A percentile compares a stretch with the other conserved stretches of the same genome.
Evolutionary conservation across 352 stramenopile species (phyloP).

Genomic region (Pythium aristosporum): DNA sequence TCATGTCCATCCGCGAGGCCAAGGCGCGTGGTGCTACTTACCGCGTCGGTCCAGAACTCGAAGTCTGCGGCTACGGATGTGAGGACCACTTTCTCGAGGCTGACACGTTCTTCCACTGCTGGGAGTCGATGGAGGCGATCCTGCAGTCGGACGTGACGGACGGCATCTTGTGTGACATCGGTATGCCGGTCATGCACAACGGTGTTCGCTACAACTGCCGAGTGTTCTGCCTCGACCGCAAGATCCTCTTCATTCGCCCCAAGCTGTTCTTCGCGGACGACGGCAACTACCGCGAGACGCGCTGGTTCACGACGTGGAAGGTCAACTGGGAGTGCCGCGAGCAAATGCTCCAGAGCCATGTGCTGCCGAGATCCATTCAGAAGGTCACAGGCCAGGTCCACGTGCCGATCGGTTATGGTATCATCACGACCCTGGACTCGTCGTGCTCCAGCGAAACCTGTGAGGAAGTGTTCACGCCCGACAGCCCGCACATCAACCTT

Average conservation of each 20-base stretch:
- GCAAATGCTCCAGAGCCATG: constrained; percentile 63
- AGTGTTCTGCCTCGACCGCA: constrained; percentile 92
- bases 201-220: constrained; percentile 98
- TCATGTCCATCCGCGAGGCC: constrained; percentile 87
- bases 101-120: constrained; percentile 98
- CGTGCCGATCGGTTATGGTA: constrained; percentile 83
- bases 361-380: constrained; percentile 84
- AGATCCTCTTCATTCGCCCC: constrained; percentile 95
- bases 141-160: constrained; percentile 89
- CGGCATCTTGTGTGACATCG: constrained; percentile 97
- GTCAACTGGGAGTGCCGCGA: constrained; percentile 33
- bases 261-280: constrained; percentile 95
- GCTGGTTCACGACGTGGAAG: constrained; percentile 92
- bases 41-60: constrained; percentile 96
- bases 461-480: constrained; percentile 98
- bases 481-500: constrained; percentile 94
- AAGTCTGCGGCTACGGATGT: constrained; percentile 98
- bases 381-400: constrained; percentile 70
- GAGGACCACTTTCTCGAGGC: constrained; percentile 99
- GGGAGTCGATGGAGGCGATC: constrained; percentile 91
- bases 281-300: constrained; percentile 97
- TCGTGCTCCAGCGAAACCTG: constrained; percentile 94
- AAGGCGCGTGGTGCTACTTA: constrained; percentile 88
- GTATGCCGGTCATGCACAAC: constrained; percentile 95
- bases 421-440: constrained; percentile 86